Conservation (phyloP, 495 filamentous ascomycete genomes). For the Penicillium nucicola region DNA sequence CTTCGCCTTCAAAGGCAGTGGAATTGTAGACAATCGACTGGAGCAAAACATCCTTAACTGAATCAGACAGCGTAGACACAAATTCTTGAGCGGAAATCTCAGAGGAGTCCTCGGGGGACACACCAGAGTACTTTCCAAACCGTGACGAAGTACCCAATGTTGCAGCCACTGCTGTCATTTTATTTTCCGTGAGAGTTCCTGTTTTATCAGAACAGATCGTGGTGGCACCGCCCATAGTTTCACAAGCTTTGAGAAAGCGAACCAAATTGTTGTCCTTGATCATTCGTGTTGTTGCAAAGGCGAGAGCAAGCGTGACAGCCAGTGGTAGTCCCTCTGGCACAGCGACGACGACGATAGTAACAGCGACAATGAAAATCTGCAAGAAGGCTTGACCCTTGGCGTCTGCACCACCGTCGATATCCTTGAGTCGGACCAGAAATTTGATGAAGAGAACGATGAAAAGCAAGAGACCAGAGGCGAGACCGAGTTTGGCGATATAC, state of each 20-base stretch:
- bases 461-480: conserved; percentile 75
- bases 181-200: conserved; percentile 90
- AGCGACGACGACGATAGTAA: conserved; percentile 93
- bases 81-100: conserved; percentile 58
- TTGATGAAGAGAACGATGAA: conserved; percentile 93
- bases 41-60: conserved; percentile 61
- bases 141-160: conserved; percentile 66
- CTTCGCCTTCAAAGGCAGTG: conserved; percentile 82
- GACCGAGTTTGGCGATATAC: conserved; percentile 90
- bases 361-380: conserved; percentile 89
- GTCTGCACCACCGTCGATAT: conserved; percentile 50
- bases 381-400: conserved; percentile 86
- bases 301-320: conserved; percentile 88
- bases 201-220: conserved; percentile 98
- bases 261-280: conserved; percentile 94
- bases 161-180: conserved; percentile 83
- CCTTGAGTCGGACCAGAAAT: conserved; percentile 67
- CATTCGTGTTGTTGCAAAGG: conserved; percentile 94
- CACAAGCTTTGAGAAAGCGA: conserved; percentile 84
- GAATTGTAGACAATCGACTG: conserved; percentile 83
- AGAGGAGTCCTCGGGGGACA: conserved; percentile 17
- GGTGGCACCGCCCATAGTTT: conserved; percentile 98
- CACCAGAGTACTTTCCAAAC: conserved; percentile 58
- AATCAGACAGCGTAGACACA: conserved; percentile 51
- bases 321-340: conserved; percentile 92